A percentile compares a stretch with the other conserved stretches of the same genome.
Conservation (phyloP, 192 early-diverging fungal genomes). For the Rhizoclosmatium globosum region DNA sequence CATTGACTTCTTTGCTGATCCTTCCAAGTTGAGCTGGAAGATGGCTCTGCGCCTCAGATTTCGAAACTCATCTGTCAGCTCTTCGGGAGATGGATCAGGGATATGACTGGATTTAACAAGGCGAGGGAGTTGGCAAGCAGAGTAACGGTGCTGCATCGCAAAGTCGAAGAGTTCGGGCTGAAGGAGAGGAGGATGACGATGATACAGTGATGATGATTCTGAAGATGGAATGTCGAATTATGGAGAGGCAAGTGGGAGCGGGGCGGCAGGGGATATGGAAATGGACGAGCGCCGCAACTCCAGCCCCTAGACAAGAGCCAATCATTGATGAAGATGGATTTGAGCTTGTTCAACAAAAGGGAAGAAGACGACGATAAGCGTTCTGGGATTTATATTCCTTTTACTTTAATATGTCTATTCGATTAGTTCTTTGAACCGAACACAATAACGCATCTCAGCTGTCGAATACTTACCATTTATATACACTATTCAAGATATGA, state of each 20-base stretch:
- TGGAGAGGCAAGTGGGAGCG: not conserved
- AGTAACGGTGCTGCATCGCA: conserved; percentile 79
- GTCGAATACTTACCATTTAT: too few relatives aligned
- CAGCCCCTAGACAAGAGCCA: conserved; percentile 42
- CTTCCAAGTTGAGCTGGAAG: conserved; percentile 71
- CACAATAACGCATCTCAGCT: too few relatives aligned
- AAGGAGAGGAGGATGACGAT: conserved; percentile 71
- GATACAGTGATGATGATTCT: conserved; percentile 64
- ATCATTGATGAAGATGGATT: conserved; percentile 63
- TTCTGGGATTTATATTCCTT: not conserved
- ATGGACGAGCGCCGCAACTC: conserved; percentile 8
- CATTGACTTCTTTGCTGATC: conserved; percentile 52
- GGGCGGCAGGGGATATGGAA: conserved; percentile 24
- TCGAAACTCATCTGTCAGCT: conserved; percentile 80
- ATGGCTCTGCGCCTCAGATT: conserved; percentile 82
- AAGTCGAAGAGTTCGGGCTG: conserved; percentile 65
- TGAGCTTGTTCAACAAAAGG: conserved; percentile 53
- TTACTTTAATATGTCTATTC: not conserved
- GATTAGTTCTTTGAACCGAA: not conserved
- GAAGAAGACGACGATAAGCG: conserved; percentile 17
- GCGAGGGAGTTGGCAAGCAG: conserved; percentile 81
- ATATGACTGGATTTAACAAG: conserved; percentile 64
- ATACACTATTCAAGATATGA: not conserved
- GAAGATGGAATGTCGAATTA: conserved; percentile 5
- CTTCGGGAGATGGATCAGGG: conserved; percentile 66